phyloP scores from a whole-genome alignment of 441 rosid species.

The Pelargonium australe region DNA sequence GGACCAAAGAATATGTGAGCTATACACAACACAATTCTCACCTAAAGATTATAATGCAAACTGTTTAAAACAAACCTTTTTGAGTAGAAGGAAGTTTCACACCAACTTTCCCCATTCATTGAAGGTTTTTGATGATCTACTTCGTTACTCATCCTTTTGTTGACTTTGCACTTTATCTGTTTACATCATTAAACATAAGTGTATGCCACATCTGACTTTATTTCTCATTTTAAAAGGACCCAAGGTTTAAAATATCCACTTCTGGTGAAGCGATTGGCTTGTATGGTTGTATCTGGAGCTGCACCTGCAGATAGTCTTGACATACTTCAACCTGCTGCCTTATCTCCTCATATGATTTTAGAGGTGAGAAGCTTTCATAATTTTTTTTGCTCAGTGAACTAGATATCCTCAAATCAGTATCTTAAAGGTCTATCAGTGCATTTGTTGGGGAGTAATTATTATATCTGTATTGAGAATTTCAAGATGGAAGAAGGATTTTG shows the following conservation, averaged over 20 bases:
- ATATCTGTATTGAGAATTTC: constrained; percentile 19
- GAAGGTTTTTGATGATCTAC: neutral
- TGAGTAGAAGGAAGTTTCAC: neutral
- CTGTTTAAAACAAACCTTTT: neutral
- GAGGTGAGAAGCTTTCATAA: constrained; percentile 32
- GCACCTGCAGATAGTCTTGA: constrained; percentile 44
- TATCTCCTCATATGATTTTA: constrained; percentile 43
- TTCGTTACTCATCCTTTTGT: neutral
- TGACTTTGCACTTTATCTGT: neutral
- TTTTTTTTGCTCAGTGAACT: constrained; percentile 3
- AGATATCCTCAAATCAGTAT: neutral
- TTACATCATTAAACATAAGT: neutral
- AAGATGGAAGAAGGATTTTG: constrained; percentile 73
- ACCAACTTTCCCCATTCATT: neutral
- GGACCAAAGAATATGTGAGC: neutral
- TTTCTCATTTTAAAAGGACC: constrained; percentile 32
- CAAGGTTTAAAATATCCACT: constrained; percentile 73
- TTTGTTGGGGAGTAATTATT: neutral
- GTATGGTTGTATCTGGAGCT: constrained; percentile 61
- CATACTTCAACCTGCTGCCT: constrained; percentile 65
- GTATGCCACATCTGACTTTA: constrained; percentile 1
- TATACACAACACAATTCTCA: neutral
- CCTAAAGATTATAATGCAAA: constrained; percentile 2
- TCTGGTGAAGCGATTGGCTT: constrained; percentile 68
- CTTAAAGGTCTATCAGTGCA: neutral